phyloP scores from a whole-genome alignment of 2,329 filamentous ascomycete species.

The Nigrospora osmanthi region DNA sequence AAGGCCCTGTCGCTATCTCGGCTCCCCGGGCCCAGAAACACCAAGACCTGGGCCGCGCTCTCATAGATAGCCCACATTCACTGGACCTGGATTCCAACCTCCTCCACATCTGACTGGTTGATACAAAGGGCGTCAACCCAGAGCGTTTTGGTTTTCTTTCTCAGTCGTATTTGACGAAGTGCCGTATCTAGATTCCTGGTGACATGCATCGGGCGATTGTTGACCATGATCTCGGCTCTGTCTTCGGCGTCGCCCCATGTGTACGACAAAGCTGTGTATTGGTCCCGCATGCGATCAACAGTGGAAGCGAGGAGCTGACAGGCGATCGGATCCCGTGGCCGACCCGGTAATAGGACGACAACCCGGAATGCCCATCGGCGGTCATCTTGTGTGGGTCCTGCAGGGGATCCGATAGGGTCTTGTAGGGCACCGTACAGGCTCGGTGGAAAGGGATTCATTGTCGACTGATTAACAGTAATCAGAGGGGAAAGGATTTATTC shows the following conservation, averaged over 20 bases:
- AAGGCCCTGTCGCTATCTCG: background rate
- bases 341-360: background rate
- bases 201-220: background rate
- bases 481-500: too few relatives aligned
- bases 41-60: background rate
- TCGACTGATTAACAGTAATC: too few relatives aligned
- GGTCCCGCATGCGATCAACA: background rate
- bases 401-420: too few relatives aligned
- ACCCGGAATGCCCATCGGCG: background rate
- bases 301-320: background rate
- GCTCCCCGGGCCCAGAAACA: background rate
- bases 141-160: background rate
- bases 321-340: background rate
- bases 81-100: background rate
- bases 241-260: background rate
- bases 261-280: background rate
- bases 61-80: background rate
- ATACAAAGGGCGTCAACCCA: background rate
- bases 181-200: background rate
- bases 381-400: too few relatives aligned
- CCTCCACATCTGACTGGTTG: background rate
- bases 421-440: too few relatives aligned
- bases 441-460: too few relatives aligned
- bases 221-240: background rate
- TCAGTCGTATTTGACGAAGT: background rate